Evolutionary conservation across 2,329 filamentous ascomycete genomes (phyloP).

Genomic region (Sporothrix protearum): DNA sequence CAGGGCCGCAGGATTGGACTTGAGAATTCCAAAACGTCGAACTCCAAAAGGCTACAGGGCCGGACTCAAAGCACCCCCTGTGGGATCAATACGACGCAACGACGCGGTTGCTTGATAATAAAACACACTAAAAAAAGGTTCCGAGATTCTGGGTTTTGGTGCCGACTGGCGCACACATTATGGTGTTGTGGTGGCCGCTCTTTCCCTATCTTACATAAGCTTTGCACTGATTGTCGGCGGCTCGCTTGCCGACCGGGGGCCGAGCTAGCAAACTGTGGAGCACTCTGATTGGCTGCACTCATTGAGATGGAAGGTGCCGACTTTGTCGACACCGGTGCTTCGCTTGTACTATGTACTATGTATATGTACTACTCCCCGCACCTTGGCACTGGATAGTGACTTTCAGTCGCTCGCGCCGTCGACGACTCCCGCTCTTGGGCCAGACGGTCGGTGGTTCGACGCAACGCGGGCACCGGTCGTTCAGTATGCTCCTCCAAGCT

Average conservation of each 20-base stretch:
- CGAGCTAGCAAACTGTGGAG: background rate
- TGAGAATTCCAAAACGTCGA: background rate
- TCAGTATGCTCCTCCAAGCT: background rate
- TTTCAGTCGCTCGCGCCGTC: slow-evolving; percentile 8
- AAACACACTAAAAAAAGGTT: background rate
- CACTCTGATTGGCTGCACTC: background rate
- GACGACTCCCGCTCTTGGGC: background rate
- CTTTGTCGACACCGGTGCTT: background rate
- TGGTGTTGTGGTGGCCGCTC: background rate
- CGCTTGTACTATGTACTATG: no score
- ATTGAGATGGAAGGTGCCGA: background rate
- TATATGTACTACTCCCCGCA: background rate
- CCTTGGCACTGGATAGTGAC: background rate
- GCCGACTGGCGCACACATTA: background rate
- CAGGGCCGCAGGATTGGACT: background rate
- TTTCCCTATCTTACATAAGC: background rate
- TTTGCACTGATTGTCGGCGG: background rate
- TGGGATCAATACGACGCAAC: background rate
- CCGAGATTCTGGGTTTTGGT: background rate
- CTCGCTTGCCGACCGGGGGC: slow-evolving; percentile 15
- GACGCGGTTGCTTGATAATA: background rate
- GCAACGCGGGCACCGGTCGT: slow-evolving; percentile 5
- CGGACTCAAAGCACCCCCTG: background rate
- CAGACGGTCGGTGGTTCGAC: background rate
- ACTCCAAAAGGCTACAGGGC: background rate